phyloP scores from a whole-genome alignment of 2,329 filamentous ascomycete species.

The Colletotrichum neosansevieriae region DNA sequence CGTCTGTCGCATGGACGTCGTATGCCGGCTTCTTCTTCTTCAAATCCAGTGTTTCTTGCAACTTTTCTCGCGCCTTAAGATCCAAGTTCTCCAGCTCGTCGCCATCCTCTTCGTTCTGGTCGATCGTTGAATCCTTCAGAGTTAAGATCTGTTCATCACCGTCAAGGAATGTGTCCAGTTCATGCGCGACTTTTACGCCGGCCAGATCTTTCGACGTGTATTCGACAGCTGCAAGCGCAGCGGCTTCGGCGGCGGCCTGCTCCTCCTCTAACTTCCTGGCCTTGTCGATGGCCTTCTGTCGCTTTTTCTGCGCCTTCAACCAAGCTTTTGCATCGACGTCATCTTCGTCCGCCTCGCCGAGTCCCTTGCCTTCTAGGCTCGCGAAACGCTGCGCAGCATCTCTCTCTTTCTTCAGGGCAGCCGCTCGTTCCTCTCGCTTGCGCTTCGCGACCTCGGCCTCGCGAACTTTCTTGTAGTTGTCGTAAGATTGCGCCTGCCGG shows the following conservation, averaged over 20 bases:
- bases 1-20: slow-evolving; percentile 79
- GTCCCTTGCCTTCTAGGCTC: slow-evolving; percentile 82
- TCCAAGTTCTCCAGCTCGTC: slow-evolving; percentile 88
- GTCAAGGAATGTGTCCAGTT: slow-evolving; percentile 83
- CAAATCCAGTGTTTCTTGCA: slow-evolving; percentile 81
- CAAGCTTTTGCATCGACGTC: slow-evolving; percentile 85
- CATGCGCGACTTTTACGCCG: slow-evolving; percentile 92
- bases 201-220: slow-evolving; percentile 90
- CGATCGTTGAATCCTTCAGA: slow-evolving; percentile 91
- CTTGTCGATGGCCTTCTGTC: slow-evolving; percentile 90
- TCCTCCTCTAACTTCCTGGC: slow-evolving; percentile 80
- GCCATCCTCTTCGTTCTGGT: slow-evolving; percentile 85
- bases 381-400: slow-evolving; percentile 83
- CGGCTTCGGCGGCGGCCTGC: slow-evolving; percentile 79
- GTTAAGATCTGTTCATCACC: slow-evolving; percentile 91
- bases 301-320: slow-evolving; percentile 91
- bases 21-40: slow-evolving; percentile 94
- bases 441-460: slow-evolving; percentile 82
- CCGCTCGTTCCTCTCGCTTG: slow-evolving; percentile 83
- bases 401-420: slow-evolving; percentile 86
- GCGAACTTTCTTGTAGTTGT: slow-evolving; percentile 75
- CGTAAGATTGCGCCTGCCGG: slow-evolving; percentile 77
- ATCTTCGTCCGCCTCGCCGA: slow-evolving; percentile 80
- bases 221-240: slow-evolving; percentile 70
- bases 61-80: slow-evolving; percentile 77